Base-by-base conservation (phyloP, 805 yeast genomes). In the Spathaspora girioi region DNA sequence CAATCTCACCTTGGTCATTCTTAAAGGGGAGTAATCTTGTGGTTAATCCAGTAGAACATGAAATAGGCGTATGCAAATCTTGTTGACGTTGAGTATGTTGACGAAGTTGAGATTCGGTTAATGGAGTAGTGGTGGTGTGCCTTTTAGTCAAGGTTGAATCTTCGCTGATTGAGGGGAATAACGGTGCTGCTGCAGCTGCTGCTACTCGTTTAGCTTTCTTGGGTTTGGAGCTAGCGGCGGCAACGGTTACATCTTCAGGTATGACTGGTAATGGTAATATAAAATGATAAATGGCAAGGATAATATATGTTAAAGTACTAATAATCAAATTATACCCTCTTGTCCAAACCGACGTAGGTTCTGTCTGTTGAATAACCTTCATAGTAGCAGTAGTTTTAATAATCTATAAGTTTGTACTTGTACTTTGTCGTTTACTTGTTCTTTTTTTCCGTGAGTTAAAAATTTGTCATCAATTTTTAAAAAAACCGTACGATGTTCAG, bases 1-100 rank as follows among this genome's bases (percentile, higher is more conserved):
- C 83, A 14, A 82, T 73, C 54, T 80, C 82, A 2, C 87, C 88
- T 32, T 74, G 71, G 14, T 63, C 65, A 57, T 80, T 81, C 46
- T 76, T 78, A 54, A 75, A 70, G 3, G 85, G 82, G n/a, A 79
- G 64, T 44, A 80, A 68, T 48, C 79, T 70, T 2, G 83, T 70
- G 38, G 80, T 71, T 47, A 70, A 58, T 15, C 75, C 73, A 10
- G 84, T 80, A 26, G 86, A 78, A 60, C 87, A 82, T 6, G 49
- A 38, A n/a, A 31, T 38, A 11, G 55, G 55, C 5, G 49, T 35
- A 14, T 32, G 46, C 5, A 35, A 38, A 35, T 48, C 43, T 20
- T 15, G 40, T 35, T 35, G 40, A 35, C 7, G 40, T 35, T 35
- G 18, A 35, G 15, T 35, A 35, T 48, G 38, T 20, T 15, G 40